Conservation (phyloP, 306 rosid genomes). For the Hippophae gyantsensis region DNA sequence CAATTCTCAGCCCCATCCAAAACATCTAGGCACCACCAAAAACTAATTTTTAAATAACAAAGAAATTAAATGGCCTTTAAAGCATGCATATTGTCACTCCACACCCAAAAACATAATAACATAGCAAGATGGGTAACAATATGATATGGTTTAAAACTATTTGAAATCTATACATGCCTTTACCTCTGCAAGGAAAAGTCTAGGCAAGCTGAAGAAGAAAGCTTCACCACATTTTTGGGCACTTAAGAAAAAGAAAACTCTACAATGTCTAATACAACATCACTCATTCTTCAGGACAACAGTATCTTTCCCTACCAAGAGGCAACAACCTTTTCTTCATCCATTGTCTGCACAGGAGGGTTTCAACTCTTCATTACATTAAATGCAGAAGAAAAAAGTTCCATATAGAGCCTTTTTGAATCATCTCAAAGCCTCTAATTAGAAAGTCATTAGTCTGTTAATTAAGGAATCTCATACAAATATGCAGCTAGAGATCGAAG, state of each 20-base stretch:
- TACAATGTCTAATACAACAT: conserved; percentile 43
- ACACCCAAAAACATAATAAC: too few species aligned
- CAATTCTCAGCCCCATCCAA: too few species aligned
- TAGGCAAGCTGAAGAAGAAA: conserved; percentile 47
- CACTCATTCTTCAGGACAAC: conserved; percentile 47
- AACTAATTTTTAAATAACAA: too few species aligned
- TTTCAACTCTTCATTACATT: conserved; percentile 62
- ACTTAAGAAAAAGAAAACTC: conserved; percentile 38
- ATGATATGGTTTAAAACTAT: not conserved
- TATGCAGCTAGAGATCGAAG: too few species aligned
- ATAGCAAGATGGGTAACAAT: too few species aligned
- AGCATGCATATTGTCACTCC: too few species aligned
- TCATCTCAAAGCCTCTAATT: too few species aligned
- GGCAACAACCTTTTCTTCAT: conserved; percentile 49
- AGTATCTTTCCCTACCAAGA: conserved; percentile 50
- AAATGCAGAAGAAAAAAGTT: conserved; percentile 4
- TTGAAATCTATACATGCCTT: not conserved
- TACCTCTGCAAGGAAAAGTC: not conserved
- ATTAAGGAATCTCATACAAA: too few species aligned
- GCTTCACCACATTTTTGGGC: conserved; percentile 40
- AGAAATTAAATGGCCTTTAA: too few species aligned
- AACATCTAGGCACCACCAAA: too few species aligned
- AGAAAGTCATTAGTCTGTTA: too few species aligned
- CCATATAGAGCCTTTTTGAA: too few species aligned
- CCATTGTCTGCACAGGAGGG: conserved; percentile 74